Evolutionary conservation across 148 eudicot species (phyloP).

Genomic region (Selenicereus undatus): DNA sequence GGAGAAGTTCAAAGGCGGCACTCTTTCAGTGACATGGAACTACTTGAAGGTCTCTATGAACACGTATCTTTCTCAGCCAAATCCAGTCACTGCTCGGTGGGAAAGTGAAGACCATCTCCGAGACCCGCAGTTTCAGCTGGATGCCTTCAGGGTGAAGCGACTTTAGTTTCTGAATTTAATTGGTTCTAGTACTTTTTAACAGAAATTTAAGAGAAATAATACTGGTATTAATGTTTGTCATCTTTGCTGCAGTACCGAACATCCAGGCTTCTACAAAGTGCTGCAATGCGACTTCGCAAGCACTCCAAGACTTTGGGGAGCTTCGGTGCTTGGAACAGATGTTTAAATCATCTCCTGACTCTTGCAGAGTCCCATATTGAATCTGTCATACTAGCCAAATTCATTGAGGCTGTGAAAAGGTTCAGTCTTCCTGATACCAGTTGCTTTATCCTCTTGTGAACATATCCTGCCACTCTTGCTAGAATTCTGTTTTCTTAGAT

Average conservation of each 20-base stretch:
- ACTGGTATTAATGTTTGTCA: constrained; percentile 4
- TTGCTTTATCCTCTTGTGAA: not conserved
- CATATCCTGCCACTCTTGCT: not conserved
- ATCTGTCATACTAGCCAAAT: constrained; percentile 73
- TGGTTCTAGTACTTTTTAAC: not conserved
- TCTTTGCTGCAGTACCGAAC: constrained; percentile 75
- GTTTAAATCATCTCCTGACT: constrained; percentile 88
- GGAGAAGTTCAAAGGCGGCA: constrained; percentile 84
- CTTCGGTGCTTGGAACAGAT: constrained; percentile 99
- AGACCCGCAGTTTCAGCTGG: constrained; percentile 88
- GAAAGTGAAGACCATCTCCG: constrained; percentile 90
- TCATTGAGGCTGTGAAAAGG: constrained; percentile 79
- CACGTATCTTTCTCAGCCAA: constrained; percentile 82
- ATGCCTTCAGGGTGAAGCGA: constrained; percentile 72
- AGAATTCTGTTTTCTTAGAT: not conserved
- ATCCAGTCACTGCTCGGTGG: constrained; percentile 94
- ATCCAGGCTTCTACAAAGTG: constrained; percentile 92
- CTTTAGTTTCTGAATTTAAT: constrained; percentile 4
- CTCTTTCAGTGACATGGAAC: constrained; percentile 86
- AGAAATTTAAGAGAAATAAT: not conserved
- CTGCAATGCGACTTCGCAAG: constrained; percentile 71
- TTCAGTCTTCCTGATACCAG: constrained; percentile 19
- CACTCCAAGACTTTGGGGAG: constrained; percentile 81
- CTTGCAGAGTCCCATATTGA: constrained; percentile 97
- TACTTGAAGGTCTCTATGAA: constrained; percentile 92